Conservation (phyloP, 2,329 filamentous ascomycete species). For the Curvularia eragrostidis region DNA sequence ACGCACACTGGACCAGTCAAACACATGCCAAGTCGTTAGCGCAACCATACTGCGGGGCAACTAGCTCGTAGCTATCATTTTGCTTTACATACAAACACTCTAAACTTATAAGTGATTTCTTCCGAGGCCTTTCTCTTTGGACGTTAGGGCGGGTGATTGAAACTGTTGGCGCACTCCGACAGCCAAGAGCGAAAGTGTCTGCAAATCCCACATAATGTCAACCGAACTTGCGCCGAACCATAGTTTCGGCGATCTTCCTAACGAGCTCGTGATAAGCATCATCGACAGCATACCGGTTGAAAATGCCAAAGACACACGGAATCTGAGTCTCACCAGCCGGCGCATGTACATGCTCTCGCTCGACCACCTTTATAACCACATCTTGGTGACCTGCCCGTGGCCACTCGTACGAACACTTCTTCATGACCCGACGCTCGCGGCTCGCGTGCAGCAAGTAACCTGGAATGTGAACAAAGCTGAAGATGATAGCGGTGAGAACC, state of each 20-base stretch:
- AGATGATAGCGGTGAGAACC: not conserved
- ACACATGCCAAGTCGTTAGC: not conserved
- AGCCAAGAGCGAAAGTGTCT: not conserved
- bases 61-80: not conserved
- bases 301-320: constrained; percentile 4
- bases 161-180: not conserved
- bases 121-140: not conserved
- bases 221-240: not conserved
- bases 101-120: not conserved
- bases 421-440: constrained; percentile 3
- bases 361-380: constrained; percentile 6
- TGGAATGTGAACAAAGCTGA: constrained; percentile 5
- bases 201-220: constrained; percentile 3
- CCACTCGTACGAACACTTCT: constrained; percentile 7
- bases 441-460: constrained; percentile 5
- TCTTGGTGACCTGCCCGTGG: constrained; percentile 11
- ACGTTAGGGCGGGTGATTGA: not conserved
- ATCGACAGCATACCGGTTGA: constrained; percentile 13
- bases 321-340: constrained; percentile 9
- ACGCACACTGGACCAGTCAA: not conserved
- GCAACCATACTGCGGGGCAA: constrained; percentile 1
- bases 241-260: constrained; percentile 8
- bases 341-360: constrained; percentile 13
- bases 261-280: constrained; percentile 12
- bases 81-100: not conserved